A percentile compares a stretch with the other conserved stretches of the same genome.
These are phyloP conservation scores for Sclerotinia spermophila DNA, from an alignment of 2,329 filamentous ascomycete species.

Conservation along the genomic window DNA sequence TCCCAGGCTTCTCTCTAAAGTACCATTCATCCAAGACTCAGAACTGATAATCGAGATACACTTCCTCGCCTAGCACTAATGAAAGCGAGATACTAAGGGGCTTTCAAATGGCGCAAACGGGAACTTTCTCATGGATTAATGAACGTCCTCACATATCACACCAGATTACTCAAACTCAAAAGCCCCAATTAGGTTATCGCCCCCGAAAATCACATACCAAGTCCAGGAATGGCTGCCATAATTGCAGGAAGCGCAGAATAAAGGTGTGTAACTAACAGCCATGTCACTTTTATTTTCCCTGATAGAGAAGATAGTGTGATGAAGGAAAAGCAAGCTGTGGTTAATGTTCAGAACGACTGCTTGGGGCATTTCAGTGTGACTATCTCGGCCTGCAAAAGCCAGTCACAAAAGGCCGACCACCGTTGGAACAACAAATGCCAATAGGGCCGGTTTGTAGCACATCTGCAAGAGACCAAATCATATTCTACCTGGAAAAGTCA, in stretches of 20 bases:
- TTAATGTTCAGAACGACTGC: background rate
- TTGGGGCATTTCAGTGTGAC: background rate
- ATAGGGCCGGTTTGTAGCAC: background rate
- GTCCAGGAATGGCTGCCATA: constrained; percentile 14
- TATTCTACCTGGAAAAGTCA: constrained; percentile 6
- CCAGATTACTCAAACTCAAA: background rate
- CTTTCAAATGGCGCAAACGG: background rate
- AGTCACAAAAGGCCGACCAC: background rate
- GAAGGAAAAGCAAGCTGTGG: constrained; percentile 12
- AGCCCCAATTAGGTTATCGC: background rate
- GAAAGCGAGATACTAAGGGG: background rate
- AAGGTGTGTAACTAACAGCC: background rate
- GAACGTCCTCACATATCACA: background rate
- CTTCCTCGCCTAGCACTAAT: no score
- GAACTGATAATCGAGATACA: background rate
- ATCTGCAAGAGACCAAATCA: constrained; percentile 2
- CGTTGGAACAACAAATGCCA: background rate
- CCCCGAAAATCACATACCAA: constrained; percentile 12
- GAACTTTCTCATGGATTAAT: background rate
- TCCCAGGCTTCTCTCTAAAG: background rate
- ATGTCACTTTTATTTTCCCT: background rate
- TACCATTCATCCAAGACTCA: background rate
- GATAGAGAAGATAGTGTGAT: constrained; percentile 11
- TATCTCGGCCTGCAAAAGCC: background rate
- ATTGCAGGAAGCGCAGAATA: constrained; percentile 14